phyloP scores from a whole-genome alignment of 1,284 basidiomycete genomes.

The Earliella scabrosa region DNA sequence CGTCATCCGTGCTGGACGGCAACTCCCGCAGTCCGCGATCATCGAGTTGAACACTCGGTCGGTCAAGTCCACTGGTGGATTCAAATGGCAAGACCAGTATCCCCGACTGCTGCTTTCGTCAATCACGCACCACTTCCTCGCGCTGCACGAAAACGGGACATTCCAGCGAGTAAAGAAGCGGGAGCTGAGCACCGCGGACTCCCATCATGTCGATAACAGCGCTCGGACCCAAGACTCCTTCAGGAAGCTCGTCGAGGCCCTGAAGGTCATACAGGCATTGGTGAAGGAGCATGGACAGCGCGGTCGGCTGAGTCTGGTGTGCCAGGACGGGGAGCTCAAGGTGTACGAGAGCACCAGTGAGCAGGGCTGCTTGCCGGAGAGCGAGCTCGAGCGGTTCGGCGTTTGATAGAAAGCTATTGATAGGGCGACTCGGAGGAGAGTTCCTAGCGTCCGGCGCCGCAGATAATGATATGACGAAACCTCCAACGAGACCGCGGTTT shows the following conservation, averaged over 20 bases:
- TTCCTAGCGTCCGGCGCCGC: no score
- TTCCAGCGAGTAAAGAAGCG: constrained; percentile 47
- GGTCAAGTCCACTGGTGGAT: constrained; percentile 31
- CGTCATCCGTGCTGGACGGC: constrained; percentile 43
- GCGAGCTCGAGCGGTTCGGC: constrained; percentile 37
- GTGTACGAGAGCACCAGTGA: constrained; percentile 46
- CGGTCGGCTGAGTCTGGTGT: constrained; percentile 52
- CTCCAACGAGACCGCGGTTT: constrained; percentile 43
- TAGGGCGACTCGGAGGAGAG: no score
- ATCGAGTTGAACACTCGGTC: constrained; percentile 54
- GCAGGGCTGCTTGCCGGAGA: constrained; percentile 45
- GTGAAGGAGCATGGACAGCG: constrained; percentile 47
- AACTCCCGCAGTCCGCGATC: constrained; percentile 46
- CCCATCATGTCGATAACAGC: constrained; percentile 34
- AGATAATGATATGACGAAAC: no score
- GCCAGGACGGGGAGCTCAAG: constrained; percentile 40
- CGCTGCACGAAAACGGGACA: constrained; percentile 47
- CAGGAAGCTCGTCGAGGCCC: constrained; percentile 43
- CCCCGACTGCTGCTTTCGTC: constrained; percentile 60
- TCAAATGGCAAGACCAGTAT: constrained; percentile 51
- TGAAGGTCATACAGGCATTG: constrained; percentile 45
- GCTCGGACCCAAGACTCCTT: constrained; percentile 36
- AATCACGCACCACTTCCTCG: constrained; percentile 54
- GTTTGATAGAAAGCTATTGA: background rate
- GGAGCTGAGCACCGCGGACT: constrained; percentile 39